Evolutionary conservation across 2,329 filamentous ascomycete genomes (phyloP), one percentile per base, ranked within the genome.

Genomic region (Fusarium austroafricanum): DNA sequence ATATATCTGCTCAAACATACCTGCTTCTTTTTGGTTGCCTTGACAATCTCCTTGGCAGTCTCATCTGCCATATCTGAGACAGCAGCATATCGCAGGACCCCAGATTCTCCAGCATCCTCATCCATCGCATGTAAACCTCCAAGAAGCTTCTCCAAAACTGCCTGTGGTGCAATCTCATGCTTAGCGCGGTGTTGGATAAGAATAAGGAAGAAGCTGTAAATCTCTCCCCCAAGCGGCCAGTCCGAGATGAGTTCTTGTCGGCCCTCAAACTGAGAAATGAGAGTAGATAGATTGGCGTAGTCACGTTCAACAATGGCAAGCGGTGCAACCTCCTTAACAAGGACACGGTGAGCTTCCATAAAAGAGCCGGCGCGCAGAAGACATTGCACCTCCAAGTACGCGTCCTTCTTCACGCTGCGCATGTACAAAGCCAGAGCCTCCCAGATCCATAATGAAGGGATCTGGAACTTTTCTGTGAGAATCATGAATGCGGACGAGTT

Each of bases 391-490:
- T 97, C 93, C 7, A 84, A 83, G 44, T 84, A 85, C 12, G 91
- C 84, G 75, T 94, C 89, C 67, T 89, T 88, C 73, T 86, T 88
- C 45, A 89, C 88, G 59, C 90, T 89, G 64, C 92, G 91, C 79
- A 93, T 94, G 78, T 91, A 91, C 15, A 95, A 84, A 14, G 94
- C 94, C 75, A 94, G 92, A 18, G 96, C 93, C 61, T 93, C 88
- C 89, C 92, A 97, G 50, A 98, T 85, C 94, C 95, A 97, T 5
- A 86, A 78, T 2, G 84, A 79, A 1, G 95, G 93, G 40, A 98
- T 87, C 66, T 88, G 86, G 53, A 94, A 87, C 31, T 87, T 88
- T 43, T 85, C 81, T 0, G 86, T 86, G 21, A 96, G 82, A 15
- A 86, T 84, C 12, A 79, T 81, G 78, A 89, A 93, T 53, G 79